Evolutionary conservation across 1,139 yeast species (phyloP).

Genomic region (Blastobotrys buckinghamii): DNA sequence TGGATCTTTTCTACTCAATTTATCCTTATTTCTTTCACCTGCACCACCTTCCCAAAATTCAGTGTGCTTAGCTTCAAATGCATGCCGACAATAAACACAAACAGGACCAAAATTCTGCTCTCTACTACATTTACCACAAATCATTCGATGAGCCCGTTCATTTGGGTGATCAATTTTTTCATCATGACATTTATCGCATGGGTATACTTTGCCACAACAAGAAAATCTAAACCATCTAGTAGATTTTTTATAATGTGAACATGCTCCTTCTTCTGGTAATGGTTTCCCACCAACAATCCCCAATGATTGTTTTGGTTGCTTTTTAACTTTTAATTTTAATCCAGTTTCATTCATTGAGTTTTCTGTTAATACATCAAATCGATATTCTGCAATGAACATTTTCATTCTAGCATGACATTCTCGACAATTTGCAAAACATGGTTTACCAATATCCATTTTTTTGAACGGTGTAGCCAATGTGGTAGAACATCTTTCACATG

Average conservation of each 20-base stretch:
- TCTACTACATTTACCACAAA: constrained; percentile 40
- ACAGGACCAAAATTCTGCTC: constrained; percentile 36
- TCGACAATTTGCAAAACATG: constrained; percentile 31
- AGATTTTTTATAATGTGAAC: constrained; percentile 38
- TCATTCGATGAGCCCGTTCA: constrained; percentile 38
- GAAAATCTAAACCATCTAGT: constrained; percentile 40
- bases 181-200: constrained; percentile 41
- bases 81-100: constrained; percentile 35
- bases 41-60: constrained; percentile 44
- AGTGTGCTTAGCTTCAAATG: constrained; percentile 31
- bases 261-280: constrained; percentile 37
- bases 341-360: constrained; percentile 19
- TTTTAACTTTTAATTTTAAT: constrained; percentile 19
- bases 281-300: constrained; percentile 37
- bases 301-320: constrained; percentile 26
- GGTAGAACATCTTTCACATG: constrained; percentile 35
- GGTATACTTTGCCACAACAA: constrained; percentile 38
- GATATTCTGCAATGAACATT: constrained; percentile 30
- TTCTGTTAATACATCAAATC: constrained; percentile 30
- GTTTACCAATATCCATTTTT: constrained; percentile 32
- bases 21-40: constrained; percentile 38
- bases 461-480: constrained; percentile 27
- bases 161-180: constrained; percentile 30
- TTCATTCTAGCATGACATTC: constrained; percentile 35
- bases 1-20: constrained; percentile 38